Evolutionary conservation across 2,329 filamentous ascomycete genomes (phyloP).

Genomic region (Epichloe hybrida): DNA sequence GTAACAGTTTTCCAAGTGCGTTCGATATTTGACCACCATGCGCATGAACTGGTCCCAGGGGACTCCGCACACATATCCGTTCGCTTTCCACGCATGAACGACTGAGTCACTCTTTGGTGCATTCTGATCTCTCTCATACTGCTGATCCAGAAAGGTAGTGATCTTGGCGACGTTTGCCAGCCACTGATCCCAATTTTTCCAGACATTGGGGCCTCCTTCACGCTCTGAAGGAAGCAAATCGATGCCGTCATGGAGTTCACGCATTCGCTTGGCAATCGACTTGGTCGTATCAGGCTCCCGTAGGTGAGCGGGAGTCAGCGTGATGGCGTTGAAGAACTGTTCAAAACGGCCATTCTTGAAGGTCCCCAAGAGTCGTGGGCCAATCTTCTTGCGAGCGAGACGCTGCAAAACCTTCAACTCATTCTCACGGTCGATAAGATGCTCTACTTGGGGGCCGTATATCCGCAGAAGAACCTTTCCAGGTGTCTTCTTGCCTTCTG

Average conservation of each 20-base stretch:
- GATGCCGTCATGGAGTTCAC: slow-evolving; percentile 87
- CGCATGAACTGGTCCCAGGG: slow-evolving; percentile 68
- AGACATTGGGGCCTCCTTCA: slow-evolving; percentile 67
- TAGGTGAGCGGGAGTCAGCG: slow-evolving; percentile 64
- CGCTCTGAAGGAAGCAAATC: slow-evolving; percentile 70
- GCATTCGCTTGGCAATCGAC: slow-evolving; percentile 95
- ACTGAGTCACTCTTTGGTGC: slow-evolving; percentile 14
- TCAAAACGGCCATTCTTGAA: slow-evolving; percentile 94
- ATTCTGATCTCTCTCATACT: slow-evolving; percentile 34
- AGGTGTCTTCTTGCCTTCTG: slow-evolving; percentile 31
- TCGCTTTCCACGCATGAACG: slow-evolving; percentile 46
- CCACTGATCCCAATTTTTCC: slow-evolving; percentile 94
- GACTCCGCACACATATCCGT: slow-evolving; percentile 67
- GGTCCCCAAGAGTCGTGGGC: slow-evolving; percentile 77
- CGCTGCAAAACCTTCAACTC: slow-evolving; percentile 78
- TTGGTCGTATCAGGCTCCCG: slow-evolving; percentile 71
- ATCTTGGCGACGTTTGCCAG: slow-evolving; percentile 51
- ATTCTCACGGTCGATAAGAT: slow-evolving; percentile 85
- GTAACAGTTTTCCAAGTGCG: slow-evolving; percentile 59
- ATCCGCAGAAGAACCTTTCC: slow-evolving; percentile 74
- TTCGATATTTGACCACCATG: slow-evolving; percentile 64
- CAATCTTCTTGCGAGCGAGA: slow-evolving; percentile 82
- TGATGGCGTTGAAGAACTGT: slow-evolving; percentile 76
- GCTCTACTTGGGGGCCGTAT: slow-evolving; percentile 89
- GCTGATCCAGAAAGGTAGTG: slow-evolving; percentile 41